These are phyloP conservation scores for Fusarium redolens DNA, from an alignment of 2,329 filamentous ascomycete genomes.

Conservation along the genomic window DNA sequence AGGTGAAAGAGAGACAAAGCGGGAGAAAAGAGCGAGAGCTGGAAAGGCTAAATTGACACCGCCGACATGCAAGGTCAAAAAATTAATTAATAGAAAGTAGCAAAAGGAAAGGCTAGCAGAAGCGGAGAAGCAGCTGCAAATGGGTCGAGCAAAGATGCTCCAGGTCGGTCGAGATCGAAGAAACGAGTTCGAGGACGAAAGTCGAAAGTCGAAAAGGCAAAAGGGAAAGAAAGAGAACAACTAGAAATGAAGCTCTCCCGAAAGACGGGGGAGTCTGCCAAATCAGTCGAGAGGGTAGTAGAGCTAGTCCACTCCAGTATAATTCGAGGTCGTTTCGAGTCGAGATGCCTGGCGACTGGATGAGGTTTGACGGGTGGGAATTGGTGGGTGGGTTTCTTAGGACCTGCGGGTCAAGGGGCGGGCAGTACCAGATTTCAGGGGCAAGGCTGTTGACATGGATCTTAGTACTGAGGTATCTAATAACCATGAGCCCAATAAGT, in stretches of 20 bases:
- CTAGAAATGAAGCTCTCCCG: slow-evolving; percentile 30
- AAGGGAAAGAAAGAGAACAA: slow-evolving; percentile 20
- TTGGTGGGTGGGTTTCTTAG: slow-evolving; percentile 23
- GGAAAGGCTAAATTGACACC: slow-evolving; percentile 2
- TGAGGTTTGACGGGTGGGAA: slow-evolving; percentile 17
- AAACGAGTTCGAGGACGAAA: not conserved
- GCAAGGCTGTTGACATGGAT: slow-evolving; percentile 37
- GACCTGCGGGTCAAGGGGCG: slow-evolving; percentile 37
- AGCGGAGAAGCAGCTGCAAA: slow-evolving; percentile 10
- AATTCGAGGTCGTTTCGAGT: slow-evolving; percentile 38
- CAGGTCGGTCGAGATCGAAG: slow-evolving; percentile 8
- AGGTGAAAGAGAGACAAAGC: slow-evolving; percentile 21
- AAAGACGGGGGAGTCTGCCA: slow-evolving; percentile 37
- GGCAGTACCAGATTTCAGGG: slow-evolving; percentile 42
- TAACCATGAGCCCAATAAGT: slow-evolving; percentile 8
- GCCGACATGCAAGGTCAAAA: slow-evolving; percentile 7
- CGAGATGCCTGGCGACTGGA: slow-evolving; percentile 6
- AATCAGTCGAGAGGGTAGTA: slow-evolving; percentile 27
- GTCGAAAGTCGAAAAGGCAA: slow-evolving; percentile 10
- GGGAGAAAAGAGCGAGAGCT: slow-evolving; percentile 5
- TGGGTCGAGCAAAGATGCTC: slow-evolving; percentile 8
- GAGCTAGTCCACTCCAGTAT: slow-evolving; percentile 30
- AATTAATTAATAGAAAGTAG: slow-evolving; percentile 25
- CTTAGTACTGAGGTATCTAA: not conserved
- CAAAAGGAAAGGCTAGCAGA: slow-evolving; percentile 21